A percentile compares a stretch with the other conserved stretches of the same genome.
These are phyloP conservation scores for Diversispora eburnea DNA, from an alignment of 192 early-diverging fungal species.

Conservation along the genomic window DNA sequence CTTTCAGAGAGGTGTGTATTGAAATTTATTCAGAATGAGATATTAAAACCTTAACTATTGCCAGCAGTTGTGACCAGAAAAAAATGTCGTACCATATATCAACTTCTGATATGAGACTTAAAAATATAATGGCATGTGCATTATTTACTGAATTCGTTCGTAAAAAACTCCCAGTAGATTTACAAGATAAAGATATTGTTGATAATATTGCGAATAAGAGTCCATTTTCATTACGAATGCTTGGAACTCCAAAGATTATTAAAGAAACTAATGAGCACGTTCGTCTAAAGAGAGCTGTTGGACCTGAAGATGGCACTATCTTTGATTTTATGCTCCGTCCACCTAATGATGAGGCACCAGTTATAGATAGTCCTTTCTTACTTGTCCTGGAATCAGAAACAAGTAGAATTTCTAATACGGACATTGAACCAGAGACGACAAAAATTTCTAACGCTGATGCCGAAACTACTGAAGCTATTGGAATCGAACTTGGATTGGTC, in stretches of 20 bases:
- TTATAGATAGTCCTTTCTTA: slow-evolving; percentile 19
- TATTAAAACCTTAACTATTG: not conserved
- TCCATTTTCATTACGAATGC: slow-evolving; percentile 1
- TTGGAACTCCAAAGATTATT: slow-evolving; percentile 13
- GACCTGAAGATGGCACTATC: not conserved
- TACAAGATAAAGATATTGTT: slow-evolving; percentile 9
- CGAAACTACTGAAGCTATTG: not conserved
- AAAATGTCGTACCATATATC: slow-evolving; percentile 10
- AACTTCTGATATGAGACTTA: not conserved
- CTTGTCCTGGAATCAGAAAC: not conserved
- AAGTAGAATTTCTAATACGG: not conserved
- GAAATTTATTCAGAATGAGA: not conserved
- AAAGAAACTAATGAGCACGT: slow-evolving; percentile 8
- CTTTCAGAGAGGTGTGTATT: not conserved
- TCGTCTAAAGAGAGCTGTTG: not conserved
- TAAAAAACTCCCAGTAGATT: not conserved
- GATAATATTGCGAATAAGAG: slow-evolving; percentile 19
- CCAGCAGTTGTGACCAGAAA: slow-evolving; percentile 4
- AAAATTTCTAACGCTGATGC: not conserved
- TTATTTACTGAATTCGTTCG: slow-evolving; percentile 18
- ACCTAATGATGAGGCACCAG: not conserved
- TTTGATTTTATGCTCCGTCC: slow-evolving; percentile 20
- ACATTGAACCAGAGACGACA: not conserved
- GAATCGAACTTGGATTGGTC: not conserved
- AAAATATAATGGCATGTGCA: slow-evolving; percentile 5